phyloP scores from a whole-genome alignment of 2,329 filamentous ascomycete species.

The Cordyceps cateniannulata region DNA sequence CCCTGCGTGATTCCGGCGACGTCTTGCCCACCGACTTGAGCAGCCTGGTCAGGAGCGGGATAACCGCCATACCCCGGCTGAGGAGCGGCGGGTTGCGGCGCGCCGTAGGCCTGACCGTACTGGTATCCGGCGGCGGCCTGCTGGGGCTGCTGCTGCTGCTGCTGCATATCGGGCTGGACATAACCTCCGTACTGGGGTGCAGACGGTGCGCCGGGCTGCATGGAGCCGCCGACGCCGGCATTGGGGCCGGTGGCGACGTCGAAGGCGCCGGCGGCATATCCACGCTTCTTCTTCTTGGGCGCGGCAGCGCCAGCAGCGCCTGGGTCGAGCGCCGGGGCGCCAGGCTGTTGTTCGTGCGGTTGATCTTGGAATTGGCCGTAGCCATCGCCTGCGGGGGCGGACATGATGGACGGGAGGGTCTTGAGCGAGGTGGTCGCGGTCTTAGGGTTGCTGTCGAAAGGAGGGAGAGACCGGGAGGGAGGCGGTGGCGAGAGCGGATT shows the following conservation, averaged over 20 bases:
- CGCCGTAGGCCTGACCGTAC: constrained; percentile 37
- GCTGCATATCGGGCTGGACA: constrained; percentile 43
- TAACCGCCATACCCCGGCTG: constrained; percentile 52
- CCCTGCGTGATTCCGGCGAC: constrained; percentile 65
- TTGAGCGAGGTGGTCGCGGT: background rate
- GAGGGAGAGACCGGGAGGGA: constrained; percentile 18
- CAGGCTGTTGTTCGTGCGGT: constrained; percentile 36
- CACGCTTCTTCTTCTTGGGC: constrained; percentile 79
- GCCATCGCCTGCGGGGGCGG: constrained; percentile 50
- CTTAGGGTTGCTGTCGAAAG: constrained; percentile 13
- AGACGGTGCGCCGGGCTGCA: constrained; percentile 33
- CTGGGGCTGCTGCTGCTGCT: constrained; percentile 30
- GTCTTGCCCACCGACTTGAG: constrained; percentile 46
- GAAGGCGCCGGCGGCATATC: constrained; percentile 91
- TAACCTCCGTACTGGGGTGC: constrained; percentile 54
- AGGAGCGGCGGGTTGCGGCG: constrained; percentile 32
- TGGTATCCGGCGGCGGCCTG: constrained; percentile 30
- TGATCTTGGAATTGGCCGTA: constrained; percentile 42
- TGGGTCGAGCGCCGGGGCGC: constrained; percentile 22
- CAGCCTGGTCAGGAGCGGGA: constrained; percentile 56
- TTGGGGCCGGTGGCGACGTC: constrained; percentile 88
- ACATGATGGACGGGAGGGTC: constrained; percentile 36
- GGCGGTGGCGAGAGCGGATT: constrained; percentile 17
- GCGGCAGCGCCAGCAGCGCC: constrained; percentile 38
- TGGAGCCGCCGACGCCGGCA: constrained; percentile 48